Conservation (phyloP, 345 rosid species). For the Cardamine resedifolia region DNA sequence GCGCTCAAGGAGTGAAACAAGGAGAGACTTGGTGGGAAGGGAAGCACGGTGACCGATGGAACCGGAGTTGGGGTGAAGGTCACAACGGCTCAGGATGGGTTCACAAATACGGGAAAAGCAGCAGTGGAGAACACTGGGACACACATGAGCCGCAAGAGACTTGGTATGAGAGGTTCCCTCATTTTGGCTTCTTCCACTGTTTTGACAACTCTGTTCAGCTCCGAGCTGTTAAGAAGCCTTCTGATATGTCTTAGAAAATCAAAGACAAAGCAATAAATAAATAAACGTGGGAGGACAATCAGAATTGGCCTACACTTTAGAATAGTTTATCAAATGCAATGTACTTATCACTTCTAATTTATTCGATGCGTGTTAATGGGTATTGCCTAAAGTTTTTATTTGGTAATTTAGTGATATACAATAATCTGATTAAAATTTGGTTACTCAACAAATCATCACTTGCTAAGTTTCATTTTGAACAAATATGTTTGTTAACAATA, state of each 20-base stretch:
- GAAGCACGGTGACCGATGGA: conserved; percentile 77
- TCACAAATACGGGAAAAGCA: conserved; percentile 96
- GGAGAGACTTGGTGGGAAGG: conserved; percentile 99
- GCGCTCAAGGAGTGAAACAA: conserved; percentile 87
- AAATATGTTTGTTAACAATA: neutral
- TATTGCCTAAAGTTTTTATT: neutral
- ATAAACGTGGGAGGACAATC: conserved; percentile 1
- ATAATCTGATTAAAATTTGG: neutral
- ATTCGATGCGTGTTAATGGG: neutral
- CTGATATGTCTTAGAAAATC: conserved; percentile 40
- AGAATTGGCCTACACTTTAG: neutral
- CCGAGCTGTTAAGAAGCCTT: conserved; percentile 67
- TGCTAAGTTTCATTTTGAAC: neutral
- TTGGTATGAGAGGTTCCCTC: conserved; percentile 96
- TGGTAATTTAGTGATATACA: neutral
- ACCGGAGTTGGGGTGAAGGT: conserved; percentile 91
- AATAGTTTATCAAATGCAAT: neutral
- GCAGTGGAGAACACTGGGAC: conserved; percentile 96
- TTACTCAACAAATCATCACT: neutral
- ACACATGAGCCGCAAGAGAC: conserved; percentile 73
- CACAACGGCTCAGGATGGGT: conserved; percentile 94
- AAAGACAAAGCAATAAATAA: neutral
- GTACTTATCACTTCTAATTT: neutral
- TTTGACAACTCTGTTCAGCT: conserved; percentile 85
- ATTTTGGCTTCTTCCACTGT: conserved; percentile 89